Evolutionary conservation across 2,329 filamentous ascomycete genomes (phyloP), one percentile per base, ranked within the genome.

Genomic region (Pyricularia sp.): DNA sequence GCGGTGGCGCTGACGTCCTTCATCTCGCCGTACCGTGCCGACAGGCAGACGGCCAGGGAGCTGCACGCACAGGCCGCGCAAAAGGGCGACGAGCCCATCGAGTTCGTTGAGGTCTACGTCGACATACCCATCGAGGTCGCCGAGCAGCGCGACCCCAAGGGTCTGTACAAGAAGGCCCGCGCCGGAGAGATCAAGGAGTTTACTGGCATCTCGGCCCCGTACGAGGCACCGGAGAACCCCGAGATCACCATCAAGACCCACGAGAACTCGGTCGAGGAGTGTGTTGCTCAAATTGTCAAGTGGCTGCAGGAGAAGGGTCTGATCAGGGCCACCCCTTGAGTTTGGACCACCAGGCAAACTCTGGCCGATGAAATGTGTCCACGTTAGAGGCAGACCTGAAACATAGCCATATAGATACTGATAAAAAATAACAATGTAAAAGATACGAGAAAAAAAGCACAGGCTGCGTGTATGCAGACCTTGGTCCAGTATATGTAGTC

Each of bases 141-240:
- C 55, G 94, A 98, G 87, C 85, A 94, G 86, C 89, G 95, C 72
- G 95, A 99, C 77, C 95, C 95, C 66, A 99, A 99, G 88, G 95
- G 94, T 5, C 82, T 98, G 70, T 99, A 99, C 83, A 97, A 97
- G 86, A 97, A 97, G 87, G 95, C 95, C 14, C 85, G 94, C 64
- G 90, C 92, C 67, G 95, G 95, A 64, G 89, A 96, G 79, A 98
- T 98, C 81, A 95, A 96, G 81, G 93, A 98, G 74, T 99, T 99
- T 78, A 99, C 95, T 1, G 95, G 95, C 69, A 93, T 98, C 76
- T 94, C 90, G 73, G 93, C 94, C 33, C 95, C 95, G 1, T 99
- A 99, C 78, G 95, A 99, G 86, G 92, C 88, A 71, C 95, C 95
- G 5, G 83, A 90, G 78, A 88, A 88, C 70, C 87, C 95, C 1